These are phyloP conservation scores for Arbutus unedo DNA, from an alignment of 148 eudicot species.

Conservation along the genomic window DNA sequence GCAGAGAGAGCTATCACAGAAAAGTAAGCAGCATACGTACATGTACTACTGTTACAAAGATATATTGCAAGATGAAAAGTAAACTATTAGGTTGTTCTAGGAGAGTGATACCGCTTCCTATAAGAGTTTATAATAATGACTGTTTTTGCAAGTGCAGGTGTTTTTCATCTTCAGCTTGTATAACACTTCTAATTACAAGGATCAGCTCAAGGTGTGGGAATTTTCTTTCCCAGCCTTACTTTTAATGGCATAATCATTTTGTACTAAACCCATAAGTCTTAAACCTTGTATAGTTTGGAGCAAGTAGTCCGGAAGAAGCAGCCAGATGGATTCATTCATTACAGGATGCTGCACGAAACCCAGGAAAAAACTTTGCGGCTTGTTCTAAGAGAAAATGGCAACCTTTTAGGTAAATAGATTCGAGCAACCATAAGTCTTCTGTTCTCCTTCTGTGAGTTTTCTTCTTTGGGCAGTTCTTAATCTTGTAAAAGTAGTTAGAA, in stretches of 20 bases:
- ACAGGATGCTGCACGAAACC: conserved; percentile 45
- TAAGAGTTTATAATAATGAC: neutral
- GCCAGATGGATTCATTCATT: conserved; percentile 63
- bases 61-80: neutral
- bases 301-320: conserved; percentile 67
- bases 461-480: conserved; percentile 3
- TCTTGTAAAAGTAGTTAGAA: neutral
- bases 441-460: conserved; percentile 2
- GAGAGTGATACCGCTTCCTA: neutral
- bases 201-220: conserved; percentile 63
- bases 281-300: conserved; percentile 49
- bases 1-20: conserved; percentile 50
- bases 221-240: conserved; percentile 11
- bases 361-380: conserved; percentile 29
- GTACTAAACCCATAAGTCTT: neutral
- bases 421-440: neutral
- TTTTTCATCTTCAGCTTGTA: conserved; percentile 64
- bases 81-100: neutral
- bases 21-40: conserved; percentile 36
- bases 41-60: neutral
- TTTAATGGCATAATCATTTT: neutral
- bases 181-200: conserved; percentile 59
- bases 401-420: conserved; percentile 48
- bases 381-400: conserved; percentile 49
- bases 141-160: conserved; percentile 37